phyloP scores from a whole-genome alignment of 345 rosid species.

The Melaleuca quinquenervia region DNA sequence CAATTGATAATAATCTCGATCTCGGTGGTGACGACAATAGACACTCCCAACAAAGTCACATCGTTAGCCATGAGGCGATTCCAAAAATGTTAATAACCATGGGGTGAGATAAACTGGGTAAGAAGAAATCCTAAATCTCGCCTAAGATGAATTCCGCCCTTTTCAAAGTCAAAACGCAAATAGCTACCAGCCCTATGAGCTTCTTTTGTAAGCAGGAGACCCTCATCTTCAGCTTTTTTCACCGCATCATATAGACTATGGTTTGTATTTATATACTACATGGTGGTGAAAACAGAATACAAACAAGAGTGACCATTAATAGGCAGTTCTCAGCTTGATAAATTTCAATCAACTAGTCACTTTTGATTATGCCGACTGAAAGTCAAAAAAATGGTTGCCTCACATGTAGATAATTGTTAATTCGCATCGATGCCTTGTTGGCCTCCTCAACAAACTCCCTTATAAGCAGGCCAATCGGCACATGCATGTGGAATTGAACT shows the following conservation, averaged over 20 bases:
- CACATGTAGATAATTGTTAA: slow-evolving; percentile 98
- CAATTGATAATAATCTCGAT: too few relatives aligned
- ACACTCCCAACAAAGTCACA: too few relatives aligned
- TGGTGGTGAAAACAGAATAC: slow-evolving; percentile 2
- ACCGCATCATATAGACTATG: slow-evolving; percentile 70
- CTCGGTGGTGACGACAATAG: too few relatives aligned
- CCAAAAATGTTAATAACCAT: too few relatives aligned
- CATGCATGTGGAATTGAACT: background rate
- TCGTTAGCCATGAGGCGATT: too few relatives aligned
- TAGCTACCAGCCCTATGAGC: slow-evolving; percentile 72
- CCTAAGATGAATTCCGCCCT: slow-evolving; percentile 92
- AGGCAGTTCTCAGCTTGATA: background rate
- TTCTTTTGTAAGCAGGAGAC: slow-evolving; percentile 52
- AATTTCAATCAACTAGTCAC: background rate
- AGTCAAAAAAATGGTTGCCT: slow-evolving; percentile 63
- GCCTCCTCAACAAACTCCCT: slow-evolving; percentile 94
- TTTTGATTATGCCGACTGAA: background rate
- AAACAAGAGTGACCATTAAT: background rate
- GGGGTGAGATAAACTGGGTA: too few relatives aligned
- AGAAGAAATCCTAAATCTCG: too few relatives aligned
- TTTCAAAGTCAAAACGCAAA: slow-evolving; percentile 75
- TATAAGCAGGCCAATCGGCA: background rate
- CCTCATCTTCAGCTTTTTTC: slow-evolving; percentile 70
- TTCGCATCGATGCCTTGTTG: slow-evolving; percentile 68
- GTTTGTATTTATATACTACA: slow-evolving; percentile 77